Percentiles rank a stretch among this genome's conserved stretches.
Evolutionary conservation across 768 basidiomycete species (phyloP).

Genomic region (Cystobasidium tubakii): DNA sequence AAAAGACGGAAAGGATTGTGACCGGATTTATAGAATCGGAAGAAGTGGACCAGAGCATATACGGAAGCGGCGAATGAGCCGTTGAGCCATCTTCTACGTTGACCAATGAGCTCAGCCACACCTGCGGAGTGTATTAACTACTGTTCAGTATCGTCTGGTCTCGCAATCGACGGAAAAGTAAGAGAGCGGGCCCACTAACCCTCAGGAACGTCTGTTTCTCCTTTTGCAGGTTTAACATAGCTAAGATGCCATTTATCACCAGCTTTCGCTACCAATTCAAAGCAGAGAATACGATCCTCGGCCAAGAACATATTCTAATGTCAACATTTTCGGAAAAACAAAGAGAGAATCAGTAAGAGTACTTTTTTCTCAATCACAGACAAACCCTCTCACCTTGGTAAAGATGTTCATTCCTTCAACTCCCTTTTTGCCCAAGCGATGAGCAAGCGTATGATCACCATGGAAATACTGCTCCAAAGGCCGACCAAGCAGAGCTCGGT

Average conservation of each 20-base stretch:
- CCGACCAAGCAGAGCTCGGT: slow-evolving; percentile 77
- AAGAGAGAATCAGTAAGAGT: too few relatives aligned
- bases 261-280: slow-evolving; percentile 88
- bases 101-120: slow-evolving; percentile 86
- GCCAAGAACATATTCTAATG: slow-evolving; percentile 56
- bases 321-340: too few relatives aligned
- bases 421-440: slow-evolving; percentile 80
- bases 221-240: slow-evolving; percentile 81
- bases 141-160: too few relatives aligned
- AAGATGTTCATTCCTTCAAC: slow-evolving; percentile 58
- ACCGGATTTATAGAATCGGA: slow-evolving; percentile 54
- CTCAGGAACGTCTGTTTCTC: slow-evolving; percentile 53
- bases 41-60: slow-evolving; percentile 79
- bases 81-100: slow-evolving; percentile 93
- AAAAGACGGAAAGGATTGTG: slow-evolving; percentile 89
- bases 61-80: slow-evolving; percentile 65
- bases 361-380: too few relatives aligned
- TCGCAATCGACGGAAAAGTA: too few relatives aligned
- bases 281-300: slow-evolving; percentile 95
- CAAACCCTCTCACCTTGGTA: slow-evolving; percentile 50
- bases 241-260: slow-evolving; percentile 36
- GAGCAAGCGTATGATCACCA: slow-evolving; percentile 43
- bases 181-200: not conserved
- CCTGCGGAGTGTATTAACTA: too few relatives aligned
- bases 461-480: slow-evolving; percentile 58